Percentiles rank a stretch among this genome's conserved stretches.
phyloP scores from a whole-genome alignment of 129 eudicot species.

The Flaveria robusta region DNA sequence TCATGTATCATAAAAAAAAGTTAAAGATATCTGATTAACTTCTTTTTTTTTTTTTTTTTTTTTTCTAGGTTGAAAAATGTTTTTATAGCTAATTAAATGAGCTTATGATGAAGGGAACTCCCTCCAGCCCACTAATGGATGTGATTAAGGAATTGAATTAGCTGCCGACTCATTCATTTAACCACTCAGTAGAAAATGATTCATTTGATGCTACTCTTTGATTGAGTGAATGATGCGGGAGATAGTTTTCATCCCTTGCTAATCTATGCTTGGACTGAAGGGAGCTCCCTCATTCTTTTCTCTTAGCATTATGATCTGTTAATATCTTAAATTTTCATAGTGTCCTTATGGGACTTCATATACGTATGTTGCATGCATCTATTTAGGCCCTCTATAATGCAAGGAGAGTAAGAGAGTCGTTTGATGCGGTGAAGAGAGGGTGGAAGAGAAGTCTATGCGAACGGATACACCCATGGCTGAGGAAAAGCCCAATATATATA shows the following conservation, averaged over 20 bases:
- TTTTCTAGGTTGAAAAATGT: not conserved
- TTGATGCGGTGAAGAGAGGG: too few species aligned
- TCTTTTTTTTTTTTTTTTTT: not conserved
- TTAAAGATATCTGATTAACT: not conserved
- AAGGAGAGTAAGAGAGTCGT: too few species aligned
- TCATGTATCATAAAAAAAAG: too few species aligned
- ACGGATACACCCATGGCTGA: too few species aligned
- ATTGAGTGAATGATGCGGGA: conserved; percentile 99
- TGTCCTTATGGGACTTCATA: too few species aligned
- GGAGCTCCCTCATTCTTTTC: conserved; percentile 85
- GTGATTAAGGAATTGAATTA: conserved; percentile 75
- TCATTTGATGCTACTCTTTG: conserved; percentile 66
- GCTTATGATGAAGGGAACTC: conserved; percentile 54
- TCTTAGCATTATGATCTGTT: not conserved
- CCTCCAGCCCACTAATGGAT: conserved; percentile 99
- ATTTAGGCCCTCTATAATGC: too few species aligned
- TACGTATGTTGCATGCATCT: not conserved
- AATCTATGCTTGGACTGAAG: conserved; percentile 99
- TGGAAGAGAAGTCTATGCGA: too few species aligned
- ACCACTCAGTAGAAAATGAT: conserved; percentile 59
- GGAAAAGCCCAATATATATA: too few species aligned
- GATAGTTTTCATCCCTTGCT: conserved; percentile 81
- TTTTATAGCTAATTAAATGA: not conserved
- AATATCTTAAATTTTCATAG: too few species aligned
- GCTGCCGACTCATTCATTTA: conserved; percentile 98